Conservation (phyloP, 208 protist species). For the Entamoeba dispar region DNA sequence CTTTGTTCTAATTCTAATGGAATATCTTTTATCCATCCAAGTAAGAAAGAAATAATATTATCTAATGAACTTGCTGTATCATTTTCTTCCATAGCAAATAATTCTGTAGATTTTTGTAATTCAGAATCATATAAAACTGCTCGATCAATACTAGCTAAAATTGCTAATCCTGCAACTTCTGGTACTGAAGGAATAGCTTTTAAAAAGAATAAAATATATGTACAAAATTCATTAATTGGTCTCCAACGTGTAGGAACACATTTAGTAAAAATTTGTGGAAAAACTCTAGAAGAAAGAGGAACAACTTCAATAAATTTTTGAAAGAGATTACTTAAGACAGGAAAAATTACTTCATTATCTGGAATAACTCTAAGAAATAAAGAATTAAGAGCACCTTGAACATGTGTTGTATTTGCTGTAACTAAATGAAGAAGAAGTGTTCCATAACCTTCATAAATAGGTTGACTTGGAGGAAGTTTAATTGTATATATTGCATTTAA, state of each 20-base stretch:
- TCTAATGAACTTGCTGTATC: not conserved
- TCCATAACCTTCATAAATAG: not conserved
- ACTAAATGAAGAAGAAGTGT: not conserved
- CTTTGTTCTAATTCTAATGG: not conserved
- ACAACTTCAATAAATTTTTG: not conserved
- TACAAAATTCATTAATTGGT: not conserved
- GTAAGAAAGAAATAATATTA: not conserved
- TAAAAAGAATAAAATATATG: not conserved
- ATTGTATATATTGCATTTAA: not conserved
- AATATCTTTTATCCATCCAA: not conserved
- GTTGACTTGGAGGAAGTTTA: not conserved
- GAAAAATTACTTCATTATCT: not conserved
- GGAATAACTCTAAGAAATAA: not conserved
- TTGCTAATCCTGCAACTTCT: not conserved
- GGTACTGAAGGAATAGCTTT: not conserved
- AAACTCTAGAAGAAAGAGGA: not conserved
- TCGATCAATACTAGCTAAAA: not conserved
- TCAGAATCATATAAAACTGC: not conserved
- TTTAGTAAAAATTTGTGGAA: not conserved
- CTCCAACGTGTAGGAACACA: not conserved
- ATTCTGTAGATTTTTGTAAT: not conserved
- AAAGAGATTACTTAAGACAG: not conserved
- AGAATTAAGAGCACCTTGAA: not conserved
- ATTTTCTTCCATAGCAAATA: not conserved
- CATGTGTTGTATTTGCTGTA: not conserved